These are phyloP conservation scores for Bondarzewia mesenterica DNA, from an alignment of 1,284 basidiomycete species.

Conservation along the genomic window DNA sequence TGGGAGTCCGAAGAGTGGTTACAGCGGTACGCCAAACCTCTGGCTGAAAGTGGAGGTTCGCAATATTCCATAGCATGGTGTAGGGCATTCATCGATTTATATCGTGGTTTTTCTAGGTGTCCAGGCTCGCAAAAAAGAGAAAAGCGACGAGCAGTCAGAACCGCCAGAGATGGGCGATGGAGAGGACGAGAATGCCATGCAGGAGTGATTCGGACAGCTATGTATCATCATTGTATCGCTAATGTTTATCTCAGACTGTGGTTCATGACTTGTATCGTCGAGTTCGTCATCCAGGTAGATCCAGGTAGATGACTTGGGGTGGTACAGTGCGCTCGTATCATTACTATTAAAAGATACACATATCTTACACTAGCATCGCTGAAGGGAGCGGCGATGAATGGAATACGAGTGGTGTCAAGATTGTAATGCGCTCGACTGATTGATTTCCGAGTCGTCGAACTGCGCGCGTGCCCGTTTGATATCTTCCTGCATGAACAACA, in stretches of 20 bases:
- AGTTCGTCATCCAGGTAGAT: too few relatives aligned
- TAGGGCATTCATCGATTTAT: not conserved
- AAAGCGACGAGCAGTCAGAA: slow-evolving; percentile 19
- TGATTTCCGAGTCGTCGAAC: slow-evolving; percentile 62
- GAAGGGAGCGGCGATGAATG: too few relatives aligned
- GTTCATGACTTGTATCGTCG: too few relatives aligned
- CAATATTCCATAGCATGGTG: slow-evolving; percentile 10
- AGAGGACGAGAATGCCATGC: slow-evolving; percentile 37
- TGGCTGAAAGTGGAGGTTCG: slow-evolving; percentile 63
- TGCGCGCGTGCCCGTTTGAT: slow-evolving; percentile 82
- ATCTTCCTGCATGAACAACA: slow-evolving; percentile 87
- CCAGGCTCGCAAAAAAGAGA: slow-evolving; percentile 9
- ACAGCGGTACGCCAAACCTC: slow-evolving; percentile 60
- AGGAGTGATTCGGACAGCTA: slow-evolving; percentile 32
- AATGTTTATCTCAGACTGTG: too few relatives aligned
- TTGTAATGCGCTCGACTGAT: slow-evolving; percentile 37
- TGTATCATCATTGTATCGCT: not conserved
- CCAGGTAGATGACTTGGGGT: too few relatives aligned
- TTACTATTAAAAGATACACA: too few relatives aligned
- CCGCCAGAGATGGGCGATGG: slow-evolving; percentile 18
- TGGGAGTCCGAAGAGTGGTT: slow-evolving; percentile 87
- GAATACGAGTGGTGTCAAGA: too few relatives aligned
- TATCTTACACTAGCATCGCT: too few relatives aligned
- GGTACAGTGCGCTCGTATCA: too few relatives aligned
- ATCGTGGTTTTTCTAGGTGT: slow-evolving; percentile 7